Evolutionary conservation across 768 basidiomycete genomes (phyloP).

Genomic region (Leucocoprinus leucothites): DNA sequence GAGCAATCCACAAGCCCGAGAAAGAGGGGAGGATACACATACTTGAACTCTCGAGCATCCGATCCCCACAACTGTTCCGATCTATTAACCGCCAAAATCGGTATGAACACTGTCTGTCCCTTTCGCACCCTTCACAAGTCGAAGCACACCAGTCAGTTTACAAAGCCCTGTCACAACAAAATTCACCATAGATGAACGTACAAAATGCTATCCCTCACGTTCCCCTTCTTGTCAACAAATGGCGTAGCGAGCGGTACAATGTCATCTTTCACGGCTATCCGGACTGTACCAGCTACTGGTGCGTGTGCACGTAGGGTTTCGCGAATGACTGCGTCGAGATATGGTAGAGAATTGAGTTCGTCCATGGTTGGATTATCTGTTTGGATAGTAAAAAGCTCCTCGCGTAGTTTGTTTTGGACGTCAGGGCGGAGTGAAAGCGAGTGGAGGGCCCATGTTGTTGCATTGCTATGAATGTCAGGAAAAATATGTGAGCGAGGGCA

Average conservation of each 20-base stretch:
- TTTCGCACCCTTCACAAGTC: constrained; percentile 36
- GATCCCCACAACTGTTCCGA: constrained; percentile 57
- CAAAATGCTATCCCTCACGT: constrained; percentile 34
- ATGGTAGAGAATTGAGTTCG: constrained; percentile 59
- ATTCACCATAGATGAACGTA: constrained; percentile 15
- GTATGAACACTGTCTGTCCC: constrained; percentile 44
- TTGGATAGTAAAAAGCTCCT: constrained; percentile 49
- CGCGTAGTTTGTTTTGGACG: constrained; percentile 53
- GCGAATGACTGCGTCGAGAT: constrained; percentile 62
- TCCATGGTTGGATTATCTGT: constrained; percentile 69
- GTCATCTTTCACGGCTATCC: constrained; percentile 50
- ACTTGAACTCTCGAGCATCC: constrained; percentile 62
- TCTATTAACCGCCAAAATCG: constrained; percentile 51
- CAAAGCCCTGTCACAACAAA: not conserved
- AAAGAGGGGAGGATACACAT: not conserved
- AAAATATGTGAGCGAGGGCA: not conserved
- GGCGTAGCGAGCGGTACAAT: constrained; percentile 47
- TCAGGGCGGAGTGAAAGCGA: constrained; percentile 45
- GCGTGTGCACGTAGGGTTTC: constrained; percentile 58
- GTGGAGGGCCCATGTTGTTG: constrained; percentile 57
- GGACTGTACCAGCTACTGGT: constrained; percentile 41
- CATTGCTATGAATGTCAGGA: too few species aligned
- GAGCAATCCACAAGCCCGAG: not conserved
- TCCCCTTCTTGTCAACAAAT: constrained; percentile 40
- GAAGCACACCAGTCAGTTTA: not conserved